Conservation (phyloP, 2,329 filamentous ascomycete species). For the Pestalotiopsis sp. region DNA sequence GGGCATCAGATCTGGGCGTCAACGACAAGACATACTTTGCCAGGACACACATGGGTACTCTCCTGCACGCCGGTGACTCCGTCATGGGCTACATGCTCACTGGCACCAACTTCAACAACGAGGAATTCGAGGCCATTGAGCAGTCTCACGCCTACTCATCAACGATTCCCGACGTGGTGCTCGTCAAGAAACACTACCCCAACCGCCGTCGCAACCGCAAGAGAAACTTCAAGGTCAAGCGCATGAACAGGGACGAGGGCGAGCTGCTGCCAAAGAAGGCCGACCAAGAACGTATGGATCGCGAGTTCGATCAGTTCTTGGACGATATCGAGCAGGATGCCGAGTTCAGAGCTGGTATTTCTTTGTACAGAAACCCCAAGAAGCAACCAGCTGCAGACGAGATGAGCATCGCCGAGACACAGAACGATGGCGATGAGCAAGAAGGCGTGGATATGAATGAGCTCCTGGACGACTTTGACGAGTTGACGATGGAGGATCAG, state of each 20-base stretch:
- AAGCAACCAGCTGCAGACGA: constrained; percentile 58
- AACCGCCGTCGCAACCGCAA: constrained; percentile 77
- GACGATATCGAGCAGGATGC: constrained; percentile 95
- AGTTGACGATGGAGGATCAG: constrained; percentile 73
- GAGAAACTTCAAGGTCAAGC: constrained; percentile 93
- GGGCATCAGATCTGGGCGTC: constrained; percentile 80
- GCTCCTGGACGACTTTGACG: constrained; percentile 90
- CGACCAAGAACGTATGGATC: constrained; percentile 85
- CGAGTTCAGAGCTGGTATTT: constrained; percentile 81
- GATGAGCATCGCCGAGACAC: constrained; percentile 70
- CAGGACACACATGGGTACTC: constrained; percentile 83
- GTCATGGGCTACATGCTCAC: constrained; percentile 92
- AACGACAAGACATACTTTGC: constrained; percentile 91
- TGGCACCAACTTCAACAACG: constrained; percentile 53
- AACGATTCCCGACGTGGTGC: constrained; percentile 85
- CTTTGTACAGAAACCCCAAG: constrained; percentile 76
- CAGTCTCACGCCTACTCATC: constrained; percentile 74
- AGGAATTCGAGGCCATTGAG: constrained; percentile 62
- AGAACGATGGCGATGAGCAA: constrained; percentile 64
- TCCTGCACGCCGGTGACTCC: constrained; percentile 87
- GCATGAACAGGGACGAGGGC: constrained; percentile 87
- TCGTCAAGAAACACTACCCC: constrained; percentile 97
- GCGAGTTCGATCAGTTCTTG: constrained; percentile 97
- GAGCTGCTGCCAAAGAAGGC: constrained; percentile 85
- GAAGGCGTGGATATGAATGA: constrained; percentile 79